These are phyloP conservation scores for Phytopythium chamaehyphon DNA, from an alignment of 352 stramenopile genomes.

Conservation along the genomic window DNA sequence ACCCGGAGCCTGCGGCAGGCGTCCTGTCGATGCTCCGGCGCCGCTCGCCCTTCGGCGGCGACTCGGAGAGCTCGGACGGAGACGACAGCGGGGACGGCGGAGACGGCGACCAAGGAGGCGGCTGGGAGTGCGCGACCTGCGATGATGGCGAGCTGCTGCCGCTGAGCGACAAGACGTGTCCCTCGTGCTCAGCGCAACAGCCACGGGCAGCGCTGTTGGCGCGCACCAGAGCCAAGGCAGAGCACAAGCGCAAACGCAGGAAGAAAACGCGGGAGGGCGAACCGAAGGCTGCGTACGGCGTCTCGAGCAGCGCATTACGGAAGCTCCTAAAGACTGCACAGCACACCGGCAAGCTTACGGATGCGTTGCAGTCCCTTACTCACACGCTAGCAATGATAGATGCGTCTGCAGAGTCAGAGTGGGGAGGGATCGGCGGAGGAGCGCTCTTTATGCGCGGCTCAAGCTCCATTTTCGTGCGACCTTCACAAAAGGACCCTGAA, in stretches of 20 bases:
- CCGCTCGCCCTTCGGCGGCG: constrained; percentile 11
- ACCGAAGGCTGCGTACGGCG: constrained; percentile 53
- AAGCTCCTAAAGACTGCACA: constrained; percentile 46
- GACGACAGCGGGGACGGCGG: constrained; percentile 16
- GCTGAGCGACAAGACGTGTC: constrained; percentile 22
- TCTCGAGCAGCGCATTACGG: constrained; percentile 59
- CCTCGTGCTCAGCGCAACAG: constrained; percentile 29
- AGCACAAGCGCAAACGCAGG: constrained; percentile 32
- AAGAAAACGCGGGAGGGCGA: constrained; percentile 34
- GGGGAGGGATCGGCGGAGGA: constrained; percentile 42
- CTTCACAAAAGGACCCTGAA: constrained; percentile 54
- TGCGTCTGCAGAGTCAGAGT: constrained; percentile 70
- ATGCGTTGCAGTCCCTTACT: constrained; percentile 73
- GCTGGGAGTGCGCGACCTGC: constrained; percentile 3
- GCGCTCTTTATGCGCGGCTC: constrained; percentile 51
- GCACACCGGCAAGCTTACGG: constrained; percentile 39
- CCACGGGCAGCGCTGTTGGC: constrained; percentile 8
- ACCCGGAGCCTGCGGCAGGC: constrained; percentile 40
- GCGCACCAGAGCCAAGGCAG: constrained; percentile 19
- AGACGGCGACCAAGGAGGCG: constrained; percentile 6
- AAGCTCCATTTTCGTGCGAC: constrained; percentile 11
- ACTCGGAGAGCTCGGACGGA: constrained; percentile 27
- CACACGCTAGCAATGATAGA: constrained; percentile 86
- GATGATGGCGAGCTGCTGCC: constrained; percentile 11
- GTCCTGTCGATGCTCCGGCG: constrained; percentile 37